Percentiles rank a stretch among this genome's conserved stretches.
Conservation (phyloP, 2,329 filamentous ascomycete species). For the Xylaria digitata region DNA sequence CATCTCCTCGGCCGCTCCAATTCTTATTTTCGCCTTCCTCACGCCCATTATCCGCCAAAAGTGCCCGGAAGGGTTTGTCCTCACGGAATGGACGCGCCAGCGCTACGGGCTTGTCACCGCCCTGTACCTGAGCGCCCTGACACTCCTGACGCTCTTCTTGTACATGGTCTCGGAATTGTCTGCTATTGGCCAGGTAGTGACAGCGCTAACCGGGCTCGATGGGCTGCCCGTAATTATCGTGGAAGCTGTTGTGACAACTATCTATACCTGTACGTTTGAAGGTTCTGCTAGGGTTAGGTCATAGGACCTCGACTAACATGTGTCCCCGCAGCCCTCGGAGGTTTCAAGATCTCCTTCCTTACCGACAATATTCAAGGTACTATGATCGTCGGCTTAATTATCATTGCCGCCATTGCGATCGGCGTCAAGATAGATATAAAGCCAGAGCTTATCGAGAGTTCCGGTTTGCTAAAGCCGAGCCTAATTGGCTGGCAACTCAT, state of each 20-base stretch:
- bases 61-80: slow-evolving; percentile 84
- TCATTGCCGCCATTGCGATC: slow-evolving; percentile 82
- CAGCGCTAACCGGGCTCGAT: slow-evolving; percentile 77
- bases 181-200: slow-evolving; percentile 82
- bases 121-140: slow-evolving; percentile 80
- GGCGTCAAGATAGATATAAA: slow-evolving; percentile 80
- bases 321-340: slow-evolving; percentile 72
- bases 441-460: slow-evolving; percentile 72
- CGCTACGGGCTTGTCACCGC: slow-evolving; percentile 77
- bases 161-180: slow-evolving; percentile 91
- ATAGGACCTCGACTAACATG: slow-evolving; percentile 32
- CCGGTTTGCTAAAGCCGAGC: slow-evolving; percentile 74
- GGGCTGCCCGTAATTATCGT: slow-evolving; percentile 81
- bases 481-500: slow-evolving; percentile 86
- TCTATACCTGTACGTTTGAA: slow-evolving; percentile 76
- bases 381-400: slow-evolving; percentile 80
- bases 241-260: slow-evolving; percentile 79
- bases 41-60: slow-evolving; percentile 82
- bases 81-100: slow-evolving; percentile 86
- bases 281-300: not conserved
- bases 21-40: slow-evolving; percentile 78
- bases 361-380: slow-evolving; percentile 84
- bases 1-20: slow-evolving; percentile 75
- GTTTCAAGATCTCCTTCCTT: slow-evolving; percentile 85
- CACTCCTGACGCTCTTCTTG: slow-evolving; percentile 82